These are phyloP conservation scores for Russula foetens DNA, from an alignment of 768 basidiomycete genomes.

Conservation along the genomic window DNA sequence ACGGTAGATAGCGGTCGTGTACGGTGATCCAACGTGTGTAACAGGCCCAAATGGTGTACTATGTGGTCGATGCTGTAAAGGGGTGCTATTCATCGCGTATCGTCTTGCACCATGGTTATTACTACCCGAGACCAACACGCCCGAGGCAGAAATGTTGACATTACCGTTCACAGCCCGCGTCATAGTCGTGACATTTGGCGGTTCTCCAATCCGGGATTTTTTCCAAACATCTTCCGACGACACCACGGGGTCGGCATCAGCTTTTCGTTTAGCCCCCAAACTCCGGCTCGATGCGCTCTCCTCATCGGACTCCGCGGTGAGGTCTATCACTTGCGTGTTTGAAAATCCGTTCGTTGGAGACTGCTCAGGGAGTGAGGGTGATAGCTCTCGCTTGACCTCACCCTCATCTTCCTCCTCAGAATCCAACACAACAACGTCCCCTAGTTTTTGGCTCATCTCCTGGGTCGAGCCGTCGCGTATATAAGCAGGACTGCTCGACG, in stretches of 20 bases:
- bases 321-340: conserved; percentile 60
- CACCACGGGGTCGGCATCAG: conserved; percentile 41
- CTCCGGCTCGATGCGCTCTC: conserved; percentile 39
- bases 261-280: conserved; percentile 52
- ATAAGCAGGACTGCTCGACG: background rate
- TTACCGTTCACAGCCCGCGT: conserved; percentile 12
- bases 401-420: conserved; percentile 70
- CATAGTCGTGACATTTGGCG: conserved; percentile 13
- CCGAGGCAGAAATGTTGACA: conserved; percentile 15
- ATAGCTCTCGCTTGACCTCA: conserved; percentile 67
- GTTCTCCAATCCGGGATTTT: conserved; percentile 40
- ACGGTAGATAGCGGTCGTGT: conserved; percentile 13
- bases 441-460: conserved; percentile 38
- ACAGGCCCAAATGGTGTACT: background rate
- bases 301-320: conserved; percentile 75
- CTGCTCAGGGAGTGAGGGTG: conserved; percentile 42
- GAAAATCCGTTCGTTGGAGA: conserved; percentile 6
- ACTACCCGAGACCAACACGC: conserved; percentile 8
- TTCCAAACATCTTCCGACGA: conserved; percentile 70
- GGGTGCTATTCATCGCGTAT: conserved; percentile 12
- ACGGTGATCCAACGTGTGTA: conserved; percentile 1
- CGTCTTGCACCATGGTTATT: conserved; percentile 17
- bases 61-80: conserved; percentile 11
- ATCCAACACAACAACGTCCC: conserved; percentile 52
- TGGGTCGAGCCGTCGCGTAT: background rate